Base-by-base conservation (phyloP, 2,329 filamentous ascomycete species). In the Colletotrichum sansevieriae region DNA sequence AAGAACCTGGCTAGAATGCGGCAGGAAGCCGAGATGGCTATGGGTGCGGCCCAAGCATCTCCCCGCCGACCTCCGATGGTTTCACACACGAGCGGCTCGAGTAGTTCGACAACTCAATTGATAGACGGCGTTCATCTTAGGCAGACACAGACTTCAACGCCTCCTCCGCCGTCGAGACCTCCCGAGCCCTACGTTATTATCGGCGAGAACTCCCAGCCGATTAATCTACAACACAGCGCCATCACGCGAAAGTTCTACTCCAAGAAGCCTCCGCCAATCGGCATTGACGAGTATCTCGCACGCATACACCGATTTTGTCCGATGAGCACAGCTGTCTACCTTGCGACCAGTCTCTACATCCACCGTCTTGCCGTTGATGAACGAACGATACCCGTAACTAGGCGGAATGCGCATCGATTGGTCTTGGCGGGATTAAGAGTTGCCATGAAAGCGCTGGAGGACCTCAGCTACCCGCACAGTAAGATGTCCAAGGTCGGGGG, bases 241-340 rank as follows among this genome's bases (percentile, higher is more conserved):
- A 93, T 98, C 72, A 94, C 93, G 18, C 90, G 94, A 73, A 96
- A 96, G 75, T 99, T 99, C 81, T 97, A 96, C 83, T 95, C 92
- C 72, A 97, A 96, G 78, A 88, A 90, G 58, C 90, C 94, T 15
- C 95, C 96, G 20, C 91, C 92, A 11, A 95, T 98, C 72, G 87
- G 90, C 41, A 86, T 98, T 54, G 88, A 91, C 75, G 92, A 96
- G 71, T 99, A 98, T 76, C 87, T 98, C 25, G 84, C 90, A 74
- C 92, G 95, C 15, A 88, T 98, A 67, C 95, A 98, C 80, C 89
- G 89, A 66, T 98, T 92, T 82, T 98, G 95, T 76, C 95, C 96
- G 3, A 94, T 97, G 88, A 97, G 93, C 71, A 94, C 95, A 0
- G 95, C 91, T 25, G 95, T 98, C 10, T 98, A 97, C 80, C 89